Evolutionary conservation across 345 rosid genomes (phyloP).

Genomic region (Xanthoceras sorbifolium): DNA sequence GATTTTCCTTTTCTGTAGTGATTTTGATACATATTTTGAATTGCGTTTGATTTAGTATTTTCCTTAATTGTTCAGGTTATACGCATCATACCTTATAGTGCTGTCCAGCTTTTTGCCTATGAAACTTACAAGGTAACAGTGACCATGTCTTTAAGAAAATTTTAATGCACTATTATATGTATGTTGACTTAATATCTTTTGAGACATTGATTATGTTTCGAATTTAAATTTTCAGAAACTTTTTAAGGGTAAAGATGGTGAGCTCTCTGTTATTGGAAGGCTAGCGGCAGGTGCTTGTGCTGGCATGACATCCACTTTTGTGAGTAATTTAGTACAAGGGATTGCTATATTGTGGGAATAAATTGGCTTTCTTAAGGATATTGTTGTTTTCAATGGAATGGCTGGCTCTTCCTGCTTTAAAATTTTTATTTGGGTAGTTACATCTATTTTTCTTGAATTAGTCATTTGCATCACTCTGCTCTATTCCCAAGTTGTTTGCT

Average conservation of each 20-base stretch:
- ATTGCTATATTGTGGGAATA: conserved; percentile 4
- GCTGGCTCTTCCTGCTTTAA: background rate
- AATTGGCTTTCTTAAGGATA: background rate
- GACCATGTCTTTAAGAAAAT: background rate
- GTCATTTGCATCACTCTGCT: background rate
- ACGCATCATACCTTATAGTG: conserved; percentile 87
- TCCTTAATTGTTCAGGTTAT: conserved; percentile 61
- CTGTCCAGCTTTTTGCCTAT: conserved; percentile 93
- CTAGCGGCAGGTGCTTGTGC: conserved; percentile 99
- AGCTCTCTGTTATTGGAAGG: conserved; percentile 87
- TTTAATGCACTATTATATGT: background rate
- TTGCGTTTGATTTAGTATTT: conserved; percentile 20
- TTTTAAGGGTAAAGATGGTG: conserved; percentile 72
- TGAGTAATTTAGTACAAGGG: conserved; percentile 38
- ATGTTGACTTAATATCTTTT: background rate
- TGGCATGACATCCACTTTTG: conserved; percentile 99
- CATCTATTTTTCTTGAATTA: conserved; percentile 4
- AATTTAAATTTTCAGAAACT: conserved; percentile 61
- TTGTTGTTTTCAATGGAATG: background rate
- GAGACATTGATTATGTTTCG: conserved; percentile 21
- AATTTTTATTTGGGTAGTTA: background rate
- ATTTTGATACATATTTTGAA: conserved; percentile 10
- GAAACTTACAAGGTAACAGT: conserved; percentile 81
- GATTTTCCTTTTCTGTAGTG: background rate
- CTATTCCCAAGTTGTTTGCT: background rate